These are phyloP conservation scores for Termitomyces bulborhizus DNA, from an alignment of 768 basidiomycete species.

Conservation along the genomic window DNA sequence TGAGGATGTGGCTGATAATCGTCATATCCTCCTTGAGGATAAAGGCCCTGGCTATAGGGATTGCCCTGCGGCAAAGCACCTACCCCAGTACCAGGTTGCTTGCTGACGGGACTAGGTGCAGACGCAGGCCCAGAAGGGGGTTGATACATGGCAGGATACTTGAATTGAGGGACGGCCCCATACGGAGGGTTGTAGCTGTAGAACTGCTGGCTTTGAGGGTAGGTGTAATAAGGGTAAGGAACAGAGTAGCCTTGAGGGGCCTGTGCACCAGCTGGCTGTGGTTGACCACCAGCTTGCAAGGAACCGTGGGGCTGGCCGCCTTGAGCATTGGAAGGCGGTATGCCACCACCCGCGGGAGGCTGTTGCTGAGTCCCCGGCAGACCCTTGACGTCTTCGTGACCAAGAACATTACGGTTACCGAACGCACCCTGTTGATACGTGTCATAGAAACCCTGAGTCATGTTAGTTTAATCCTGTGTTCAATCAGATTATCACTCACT, in stretches of 20 bases:
- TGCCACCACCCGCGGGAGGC: slow-evolving; percentile 35
- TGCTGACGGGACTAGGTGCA: slow-evolving; percentile 58
- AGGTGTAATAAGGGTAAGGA: slow-evolving; percentile 56
- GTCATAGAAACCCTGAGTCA: slow-evolving; percentile 66
- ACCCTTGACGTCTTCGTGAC: slow-evolving; percentile 74
- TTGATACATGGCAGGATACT: slow-evolving; percentile 75
- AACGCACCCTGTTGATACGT: slow-evolving; percentile 67
- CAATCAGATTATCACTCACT: slow-evolving; percentile 31
- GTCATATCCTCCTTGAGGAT: slow-evolving; percentile 49
- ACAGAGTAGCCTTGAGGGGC: slow-evolving; percentile 61
- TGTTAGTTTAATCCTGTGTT: slow-evolving; percentile 7
- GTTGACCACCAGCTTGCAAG: slow-evolving; percentile 45
- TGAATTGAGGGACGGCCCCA: slow-evolving; percentile 56
- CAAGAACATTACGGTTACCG: slow-evolving; percentile 54
- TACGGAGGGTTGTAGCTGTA: slow-evolving; percentile 56
- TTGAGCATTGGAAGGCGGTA: slow-evolving; percentile 49
- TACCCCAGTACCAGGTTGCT: slow-evolving; percentile 54
- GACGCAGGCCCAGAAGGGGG: slow-evolving; percentile 63
- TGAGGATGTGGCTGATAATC: slow-evolving; percentile 45
- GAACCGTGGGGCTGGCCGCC: slow-evolving; percentile 50
- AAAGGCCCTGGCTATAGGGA: slow-evolving; percentile 58
- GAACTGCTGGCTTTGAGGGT: slow-evolving; percentile 74
- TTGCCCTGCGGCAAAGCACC: slow-evolving; percentile 42
- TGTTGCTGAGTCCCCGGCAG: slow-evolving; percentile 56
- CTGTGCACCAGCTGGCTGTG: slow-evolving; percentile 55